Conservation (phyloP, 2,329 filamentous ascomycete species). For the Capronia epimyces region DNA sequence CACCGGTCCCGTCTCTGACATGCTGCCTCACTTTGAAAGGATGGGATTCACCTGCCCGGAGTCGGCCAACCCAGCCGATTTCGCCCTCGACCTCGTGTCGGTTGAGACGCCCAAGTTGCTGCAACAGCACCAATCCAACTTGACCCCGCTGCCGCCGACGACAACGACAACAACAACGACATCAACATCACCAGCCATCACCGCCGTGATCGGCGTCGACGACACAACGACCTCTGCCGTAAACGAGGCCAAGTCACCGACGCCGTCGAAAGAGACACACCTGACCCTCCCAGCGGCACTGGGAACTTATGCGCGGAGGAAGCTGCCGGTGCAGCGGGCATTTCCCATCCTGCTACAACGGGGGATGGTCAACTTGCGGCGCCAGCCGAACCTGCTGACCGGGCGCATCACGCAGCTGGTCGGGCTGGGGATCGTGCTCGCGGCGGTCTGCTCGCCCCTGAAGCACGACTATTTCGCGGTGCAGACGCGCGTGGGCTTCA, state of each 20-base stretch:
- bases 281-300: slow-evolving; percentile 57
- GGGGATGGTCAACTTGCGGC: slow-evolving; percentile 62
- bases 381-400: slow-evolving; percentile 59
- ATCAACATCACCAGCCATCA: not conserved
- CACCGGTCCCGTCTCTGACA: slow-evolving; percentile 57
- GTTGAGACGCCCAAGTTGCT: not conserved
- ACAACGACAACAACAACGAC: not conserved
- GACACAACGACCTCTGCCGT: not conserved
- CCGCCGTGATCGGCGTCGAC: not conserved
- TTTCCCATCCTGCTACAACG: slow-evolving; percentile 64
- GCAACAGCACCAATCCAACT: not conserved
- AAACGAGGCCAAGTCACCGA: not conserved
- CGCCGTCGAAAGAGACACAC: slow-evolving; percentile 1
- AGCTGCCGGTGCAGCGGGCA: slow-evolving; percentile 56
- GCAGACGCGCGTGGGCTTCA: slow-evolving; percentile 67
- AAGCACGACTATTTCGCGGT: slow-evolving; percentile 63
- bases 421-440: slow-evolving; percentile 57
- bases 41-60: slow-evolving; percentile 60
- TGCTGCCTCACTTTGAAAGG: slow-evolving; percentile 58
- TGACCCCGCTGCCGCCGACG: not conserved
- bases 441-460: slow-evolving; percentile 67
- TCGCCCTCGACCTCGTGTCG: slow-evolving; percentile 69
- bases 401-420: slow-evolving; percentile 64
- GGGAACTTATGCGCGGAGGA: slow-evolving; percentile 60
- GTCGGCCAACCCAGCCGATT: slow-evolving; percentile 77